Evolutionary conservation across 1,139 yeast genomes (phyloP), one percentile per base, ranked within the genome.

Genomic region (Debaryomyces coudertii): DNA sequence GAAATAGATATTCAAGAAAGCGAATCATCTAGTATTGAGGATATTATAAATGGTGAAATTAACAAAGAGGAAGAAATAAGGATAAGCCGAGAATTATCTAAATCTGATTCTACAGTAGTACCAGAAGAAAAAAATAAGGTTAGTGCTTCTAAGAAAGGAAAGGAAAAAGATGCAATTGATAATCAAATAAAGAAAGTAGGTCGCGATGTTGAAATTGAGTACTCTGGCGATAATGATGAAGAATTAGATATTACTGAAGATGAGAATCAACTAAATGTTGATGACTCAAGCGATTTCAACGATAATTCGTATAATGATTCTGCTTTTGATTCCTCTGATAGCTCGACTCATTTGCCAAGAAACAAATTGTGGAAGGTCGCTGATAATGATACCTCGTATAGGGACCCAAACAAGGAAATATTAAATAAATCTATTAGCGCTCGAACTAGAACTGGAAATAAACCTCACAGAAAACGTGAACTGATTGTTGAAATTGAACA

Each of bases 361-460:
- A 18, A 15, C 15, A 23, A 36, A 22, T 5, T 12, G 7, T 11
- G 14, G 9, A 29, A 7, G 7, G 16, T 14, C 15, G 27, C n/a
- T 12, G 14, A n/a, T 4, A 15, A 59, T 40, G 63, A 57, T 8
- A 61, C 61, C 42, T 62, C 63, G 65, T 49, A 61, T 35, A 60
- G 61, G 40, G 31, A 56, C 9, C 68, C 66, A 0, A 67, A 61
- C 42, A 58, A 55, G n/a, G 60, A 56, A 23, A 51, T 63, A 28
- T 50, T 54, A 40, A 54, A 58, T 39, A 66, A 63, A 44, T 55
- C 63, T 25, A 55, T 61, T 24, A 42, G 47, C 7, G 38, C n/a
- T 27, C 29, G 41, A 3, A 38, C 35, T 20, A 38, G 41, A 20
- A 11, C 28, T 4, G 34, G 22, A 31, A 25, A 23, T 7, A 31